Evolutionary conservation across 805 yeast genomes (phyloP), one percentile per base, ranked within the genome.

Genomic region (Candida endomychidarum): DNA sequence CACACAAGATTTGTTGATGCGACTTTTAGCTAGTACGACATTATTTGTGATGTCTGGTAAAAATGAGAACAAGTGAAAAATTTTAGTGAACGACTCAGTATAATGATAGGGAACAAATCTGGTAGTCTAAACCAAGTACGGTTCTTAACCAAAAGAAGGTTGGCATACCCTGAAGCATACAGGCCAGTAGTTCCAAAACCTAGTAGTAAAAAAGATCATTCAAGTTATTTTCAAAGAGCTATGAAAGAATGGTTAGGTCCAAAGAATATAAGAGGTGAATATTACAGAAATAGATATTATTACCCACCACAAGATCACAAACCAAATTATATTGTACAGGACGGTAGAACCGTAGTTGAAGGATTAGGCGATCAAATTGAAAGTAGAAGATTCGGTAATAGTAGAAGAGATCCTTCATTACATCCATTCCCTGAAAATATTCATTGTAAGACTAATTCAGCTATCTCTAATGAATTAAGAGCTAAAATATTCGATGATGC

Each of bases 341-440:
- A 73, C 46, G 80, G 79, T 9, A 54, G 52, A 26, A 45, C 62
- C 1, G 54, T 61, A 12, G 57, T 53, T 18, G 49, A 40, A 7
- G 31, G 26, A 11, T 18, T 10, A 16, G 29, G 14, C 8, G 26
- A 25, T 15, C 40, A 38, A 28, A n/a, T 32, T 7, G 38, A 33
- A 10, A 22, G 14, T 6, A 40, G 38, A 24, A 39, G 58, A 50
- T 32, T 43, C 42, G 31, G 12, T 15, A 12, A 41, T 14, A 20
- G 31, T 28, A 34, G 34, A 38, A 54, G 63, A 43, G 60, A 60
- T 43, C 57, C 54, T 30, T 34, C 53, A n/a, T 61, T 83, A 48
- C 81, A 77, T 45, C 99, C 99, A 12, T 91, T 93, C 63, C 95
- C 96, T 16, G 68, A 70, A 38, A 93, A 93, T 61, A 64, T 72